These are phyloP conservation scores for Neurospora intermedia DNA, from an alignment of 495 filamentous ascomycete genomes.

Conservation along the genomic window DNA sequence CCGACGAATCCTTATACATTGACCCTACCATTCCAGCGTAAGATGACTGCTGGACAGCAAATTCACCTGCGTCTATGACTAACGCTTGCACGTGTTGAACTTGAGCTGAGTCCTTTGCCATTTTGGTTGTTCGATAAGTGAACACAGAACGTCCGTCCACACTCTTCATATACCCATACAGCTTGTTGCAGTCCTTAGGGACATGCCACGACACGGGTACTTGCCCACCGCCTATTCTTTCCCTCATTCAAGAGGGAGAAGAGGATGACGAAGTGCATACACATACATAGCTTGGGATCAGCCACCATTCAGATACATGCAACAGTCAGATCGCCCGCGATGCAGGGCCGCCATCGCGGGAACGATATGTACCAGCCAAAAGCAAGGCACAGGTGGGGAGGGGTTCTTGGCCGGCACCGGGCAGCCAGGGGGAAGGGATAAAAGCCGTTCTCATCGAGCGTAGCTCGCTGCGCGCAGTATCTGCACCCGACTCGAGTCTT, in stretches of 20 bases:
- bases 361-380: conserved; percentile 1
- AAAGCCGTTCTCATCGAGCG: neutral
- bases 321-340: conserved; percentile 2
- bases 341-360: conserved; percentile 12
- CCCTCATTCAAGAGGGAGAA: neutral
- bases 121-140: neutral
- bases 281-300: neutral
- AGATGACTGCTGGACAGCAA: neutral
- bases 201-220: neutral
- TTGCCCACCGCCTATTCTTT: neutral
- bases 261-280: neutral
- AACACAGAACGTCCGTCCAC: too few species aligned
- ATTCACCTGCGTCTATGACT: neutral
- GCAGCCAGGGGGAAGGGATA: neutral
- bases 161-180: neutral
- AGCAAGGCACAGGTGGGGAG: neutral
- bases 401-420: neutral
- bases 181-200: neutral
- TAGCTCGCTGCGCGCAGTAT: neutral
- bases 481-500: neutral
- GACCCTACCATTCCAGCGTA: neutral
- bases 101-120: neutral
- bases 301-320: neutral
- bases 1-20: neutral
- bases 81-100: neutral